phyloP scores from a whole-genome alignment of 2,329 filamentous ascomycete species.

The Penicillium sp. region DNA sequence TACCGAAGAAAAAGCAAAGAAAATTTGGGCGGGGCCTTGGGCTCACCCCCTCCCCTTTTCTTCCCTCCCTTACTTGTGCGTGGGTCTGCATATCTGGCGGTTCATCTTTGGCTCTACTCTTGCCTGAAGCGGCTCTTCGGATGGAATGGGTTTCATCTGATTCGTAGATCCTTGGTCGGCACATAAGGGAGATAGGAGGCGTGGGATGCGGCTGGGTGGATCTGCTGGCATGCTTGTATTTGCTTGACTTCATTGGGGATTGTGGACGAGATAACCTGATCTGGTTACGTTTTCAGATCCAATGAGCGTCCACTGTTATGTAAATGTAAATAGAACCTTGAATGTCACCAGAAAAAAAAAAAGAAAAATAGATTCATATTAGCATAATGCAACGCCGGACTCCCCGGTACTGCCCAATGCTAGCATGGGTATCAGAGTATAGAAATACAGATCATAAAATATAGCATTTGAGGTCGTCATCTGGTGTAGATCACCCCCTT shows the following conservation, averaged over 20 bases:
- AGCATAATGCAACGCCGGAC: conserved; percentile 18
- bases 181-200: background rate
- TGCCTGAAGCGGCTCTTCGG: conserved; percentile 7
- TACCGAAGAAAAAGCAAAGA: background rate
- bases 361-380: background rate
- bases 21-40: background rate
- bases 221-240: background rate
- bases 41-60: background rate
- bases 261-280: background rate
- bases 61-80: background rate
- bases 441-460: conserved; percentile 17
- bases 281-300: conserved; percentile 2
- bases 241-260: background rate
- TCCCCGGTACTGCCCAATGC: conserved; percentile 18
- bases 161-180: background rate
- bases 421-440: conserved; percentile 25
- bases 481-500: conserved; percentile 1
- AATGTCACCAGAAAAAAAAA: background rate
- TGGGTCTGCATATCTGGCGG: background rate
- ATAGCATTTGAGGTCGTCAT: conserved; percentile 6
- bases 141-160: conserved; percentile 13
- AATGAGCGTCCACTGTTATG: conserved; percentile 5
- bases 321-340: background rate
- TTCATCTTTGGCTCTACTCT: background rate
- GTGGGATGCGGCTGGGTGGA: background rate